Evolutionary conservation across 805 yeast species (phyloP).

Genomic region (Candida patagonica): DNA sequence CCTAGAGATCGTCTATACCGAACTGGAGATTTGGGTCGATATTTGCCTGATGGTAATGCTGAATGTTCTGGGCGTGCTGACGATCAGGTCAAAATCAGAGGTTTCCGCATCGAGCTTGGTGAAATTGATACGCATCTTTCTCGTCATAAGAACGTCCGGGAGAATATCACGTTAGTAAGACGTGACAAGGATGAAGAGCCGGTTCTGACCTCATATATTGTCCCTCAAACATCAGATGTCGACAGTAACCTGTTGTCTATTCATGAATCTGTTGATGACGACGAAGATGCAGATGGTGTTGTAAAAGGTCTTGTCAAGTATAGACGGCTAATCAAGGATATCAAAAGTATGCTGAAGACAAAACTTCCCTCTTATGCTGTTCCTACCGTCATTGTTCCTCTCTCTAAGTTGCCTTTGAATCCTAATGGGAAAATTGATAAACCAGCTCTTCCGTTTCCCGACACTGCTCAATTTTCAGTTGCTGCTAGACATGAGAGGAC

Average conservation of each 20-base stretch:
- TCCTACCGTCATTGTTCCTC: constrained; percentile 84
- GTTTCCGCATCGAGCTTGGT: constrained; percentile 96
- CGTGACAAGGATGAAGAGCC: constrained; percentile 92
- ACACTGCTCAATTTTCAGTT: constrained; percentile 69
- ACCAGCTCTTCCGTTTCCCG: constrained; percentile 94
- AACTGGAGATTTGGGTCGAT: constrained; percentile 96
- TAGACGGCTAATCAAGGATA: constrained; percentile 66
- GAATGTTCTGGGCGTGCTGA: constrained; percentile 99
- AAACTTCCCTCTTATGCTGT: constrained; percentile 89
- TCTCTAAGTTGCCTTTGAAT: constrained; percentile 78
- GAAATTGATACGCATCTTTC: constrained; percentile 97
- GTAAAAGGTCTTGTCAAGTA: constrained; percentile 73
- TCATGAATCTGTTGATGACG: constrained; percentile 32
- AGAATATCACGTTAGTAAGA: constrained; percentile 84
- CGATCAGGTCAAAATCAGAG: constrained; percentile 97
- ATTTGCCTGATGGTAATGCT: constrained; percentile 92
- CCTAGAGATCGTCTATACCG: constrained; percentile 94
- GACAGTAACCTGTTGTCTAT: constrained; percentile 36
- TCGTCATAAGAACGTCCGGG: constrained; percentile 86
- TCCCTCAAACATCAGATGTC: constrained; percentile 44
- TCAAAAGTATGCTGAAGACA: constrained; percentile 74
- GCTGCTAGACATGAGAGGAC: constrained; percentile 46
- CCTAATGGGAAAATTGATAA: constrained; percentile 98
- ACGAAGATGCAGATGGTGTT: constrained; percentile 42
- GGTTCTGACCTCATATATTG: constrained; percentile 81